Evolutionary conservation across 1,284 basidiomycete genomes (phyloP).

Genomic region (Sanghuangporus sanghuang): DNA sequence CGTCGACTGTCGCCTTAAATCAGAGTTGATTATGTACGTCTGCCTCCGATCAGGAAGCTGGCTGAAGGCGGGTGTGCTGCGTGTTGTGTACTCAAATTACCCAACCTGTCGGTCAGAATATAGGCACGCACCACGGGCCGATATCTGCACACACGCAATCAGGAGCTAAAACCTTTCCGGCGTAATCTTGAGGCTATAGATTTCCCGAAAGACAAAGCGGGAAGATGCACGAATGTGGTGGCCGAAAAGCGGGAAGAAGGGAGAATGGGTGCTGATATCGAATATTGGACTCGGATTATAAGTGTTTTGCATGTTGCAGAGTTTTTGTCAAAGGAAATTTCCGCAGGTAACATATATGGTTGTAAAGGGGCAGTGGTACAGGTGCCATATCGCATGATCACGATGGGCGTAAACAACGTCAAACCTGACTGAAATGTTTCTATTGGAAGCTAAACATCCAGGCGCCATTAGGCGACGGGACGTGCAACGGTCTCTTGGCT

Average conservation of each 20-base stretch:
- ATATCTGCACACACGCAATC: neutral
- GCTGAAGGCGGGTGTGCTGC: neutral
- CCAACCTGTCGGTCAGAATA: neutral
- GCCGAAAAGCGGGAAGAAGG: neutral
- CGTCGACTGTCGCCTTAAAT: conserved; percentile 17
- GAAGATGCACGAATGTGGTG: neutral
- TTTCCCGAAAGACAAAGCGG: neutral
- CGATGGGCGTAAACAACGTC: neutral
- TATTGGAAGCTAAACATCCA: conserved; percentile 11
- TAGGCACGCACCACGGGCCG: conserved; percentile 2
- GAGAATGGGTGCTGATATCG: neutral
- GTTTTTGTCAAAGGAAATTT: conserved; percentile 2
- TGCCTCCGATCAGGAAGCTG: conserved; percentile 13
- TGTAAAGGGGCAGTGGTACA: neutral
- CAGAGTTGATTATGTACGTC: conserved; percentile 3
- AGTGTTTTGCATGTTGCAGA: neutral
- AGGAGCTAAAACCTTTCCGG: neutral
- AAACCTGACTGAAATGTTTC: conserved; percentile 7
- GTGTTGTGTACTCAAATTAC: neutral
- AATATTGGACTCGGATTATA: neutral
- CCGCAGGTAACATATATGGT: conserved; percentile 7
- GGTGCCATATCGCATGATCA: conserved; percentile 7
- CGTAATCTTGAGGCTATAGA: neutral
- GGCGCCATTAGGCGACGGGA: conserved; percentile 7
- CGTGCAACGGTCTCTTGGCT: conserved; percentile 9